phyloP scores from a whole-genome alignment of 805 yeast genomes.

The Candida railenensis region DNA sequence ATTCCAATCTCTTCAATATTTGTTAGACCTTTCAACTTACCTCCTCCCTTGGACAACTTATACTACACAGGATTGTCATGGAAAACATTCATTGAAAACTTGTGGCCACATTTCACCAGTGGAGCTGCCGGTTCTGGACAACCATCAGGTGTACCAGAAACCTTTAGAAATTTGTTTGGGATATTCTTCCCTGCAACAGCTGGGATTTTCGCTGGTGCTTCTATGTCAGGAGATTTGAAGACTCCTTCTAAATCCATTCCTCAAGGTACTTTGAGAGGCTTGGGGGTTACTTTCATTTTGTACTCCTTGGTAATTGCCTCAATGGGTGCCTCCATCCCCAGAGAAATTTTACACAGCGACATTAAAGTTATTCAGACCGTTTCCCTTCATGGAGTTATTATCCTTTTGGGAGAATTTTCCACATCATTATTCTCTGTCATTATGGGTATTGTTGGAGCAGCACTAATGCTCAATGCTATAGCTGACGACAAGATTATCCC shows the following conservation, averaged over 20 bases:
- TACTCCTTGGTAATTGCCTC: constrained; percentile 80
- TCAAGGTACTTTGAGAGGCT: constrained; percentile 86
- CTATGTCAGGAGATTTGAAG: constrained; percentile 92
- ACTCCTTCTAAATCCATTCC: constrained; percentile 91
- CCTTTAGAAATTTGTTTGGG: constrained; percentile 84
- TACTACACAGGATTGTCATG: constrained; percentile 74
- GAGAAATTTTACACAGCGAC: constrained; percentile 73
- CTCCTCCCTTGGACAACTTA: constrained; percentile 44
- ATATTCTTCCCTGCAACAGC: constrained; percentile 98
- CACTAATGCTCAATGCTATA: constrained; percentile 85
- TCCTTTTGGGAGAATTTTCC: constrained; percentile 86
- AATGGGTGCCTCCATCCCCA: constrained; percentile 77
- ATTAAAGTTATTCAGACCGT: constrained; percentile 84
- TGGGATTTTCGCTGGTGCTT: constrained; percentile 97
- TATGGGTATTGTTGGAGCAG: constrained; percentile 96
- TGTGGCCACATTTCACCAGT: constrained; percentile 76
- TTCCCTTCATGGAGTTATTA: constrained; percentile 62
- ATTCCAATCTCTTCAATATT: constrained; percentile 77
- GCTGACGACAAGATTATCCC: constrained; percentile 89
- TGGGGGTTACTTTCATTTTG: constrained; percentile 70
- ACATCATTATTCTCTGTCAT: constrained; percentile 90
- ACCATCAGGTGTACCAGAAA: constrained; percentile 54
- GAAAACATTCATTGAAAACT: constrained; percentile 61
- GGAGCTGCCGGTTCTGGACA: constrained; percentile 90
- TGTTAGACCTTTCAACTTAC: constrained; percentile 49